Evolutionary conservation across 495 filamentous ascomycete genomes (phyloP).

Genomic region (Tricharina praecox): DNA sequence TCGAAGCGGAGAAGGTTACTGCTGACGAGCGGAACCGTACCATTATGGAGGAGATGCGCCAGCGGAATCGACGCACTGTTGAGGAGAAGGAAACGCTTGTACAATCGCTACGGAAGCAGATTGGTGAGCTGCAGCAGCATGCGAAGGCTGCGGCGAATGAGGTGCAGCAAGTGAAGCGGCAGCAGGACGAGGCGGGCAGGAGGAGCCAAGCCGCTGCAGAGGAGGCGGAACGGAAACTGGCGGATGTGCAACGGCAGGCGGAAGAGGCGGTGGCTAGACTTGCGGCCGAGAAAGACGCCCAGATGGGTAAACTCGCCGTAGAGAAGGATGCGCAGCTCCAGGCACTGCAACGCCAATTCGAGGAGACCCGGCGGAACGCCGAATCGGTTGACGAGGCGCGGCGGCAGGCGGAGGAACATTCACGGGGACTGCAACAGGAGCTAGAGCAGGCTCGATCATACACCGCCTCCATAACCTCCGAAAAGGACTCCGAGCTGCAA

Average conservation of each 20-base stretch:
- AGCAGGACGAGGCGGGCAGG: neutral
- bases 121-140: constrained; percentile 10
- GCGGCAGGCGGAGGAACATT: neutral
- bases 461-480: neutral
- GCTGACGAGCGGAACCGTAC: constrained; percentile 19
- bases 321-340: neutral
- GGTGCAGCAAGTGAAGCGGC: neutral
- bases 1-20: constrained; percentile 38
- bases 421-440: neutral
- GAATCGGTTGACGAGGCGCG: neutral
- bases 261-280: constrained; percentile 10
- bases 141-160: neutral
- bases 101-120: constrained; percentile 9
- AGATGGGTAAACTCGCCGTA: neutral
- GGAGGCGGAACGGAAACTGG: constrained; percentile 9
- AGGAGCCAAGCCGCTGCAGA: neutral
- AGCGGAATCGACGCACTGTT: constrained; percentile 15
- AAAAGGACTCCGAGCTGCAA: neutral
- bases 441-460: neutral
- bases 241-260: constrained; percentile 8
- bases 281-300: neutral
- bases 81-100: constrained; percentile 17
- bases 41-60: constrained; percentile 18
- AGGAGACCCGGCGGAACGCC: neutral
- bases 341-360: neutral